Evolutionary conservation across 1,139 yeast genomes (phyloP).

Genomic region (Geotrichum siamense): DNA sequence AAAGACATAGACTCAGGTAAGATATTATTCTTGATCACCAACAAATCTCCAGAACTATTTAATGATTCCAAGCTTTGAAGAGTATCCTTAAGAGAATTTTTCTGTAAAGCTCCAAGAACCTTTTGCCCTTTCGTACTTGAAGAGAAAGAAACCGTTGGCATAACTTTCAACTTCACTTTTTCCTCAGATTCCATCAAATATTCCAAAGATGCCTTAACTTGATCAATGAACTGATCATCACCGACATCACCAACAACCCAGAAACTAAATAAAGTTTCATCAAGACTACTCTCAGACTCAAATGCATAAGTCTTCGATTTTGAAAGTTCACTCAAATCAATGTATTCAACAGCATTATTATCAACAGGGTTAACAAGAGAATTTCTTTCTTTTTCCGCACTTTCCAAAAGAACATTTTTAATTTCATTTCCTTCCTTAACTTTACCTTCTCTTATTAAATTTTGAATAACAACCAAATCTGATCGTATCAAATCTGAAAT

Average conservation of each 20-base stretch:
- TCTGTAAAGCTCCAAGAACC: neutral
- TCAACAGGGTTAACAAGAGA: slow-evolving; percentile 35
- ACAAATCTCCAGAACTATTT: neutral
- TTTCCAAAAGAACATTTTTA: slow-evolving; percentile 18
- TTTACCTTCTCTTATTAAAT: slow-evolving; percentile 22
- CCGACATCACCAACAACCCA: slow-evolving; percentile 56
- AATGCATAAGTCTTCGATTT: slow-evolving; percentile 13
- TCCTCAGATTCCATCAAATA: slow-evolving; percentile 20
- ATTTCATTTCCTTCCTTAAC: slow-evolving; percentile 9
- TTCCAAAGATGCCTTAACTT: slow-evolving; percentile 39
- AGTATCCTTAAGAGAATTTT: neutral
- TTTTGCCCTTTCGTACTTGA: neutral
- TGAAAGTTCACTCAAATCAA: slow-evolving; percentile 21
- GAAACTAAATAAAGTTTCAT: slow-evolving; percentile 31
- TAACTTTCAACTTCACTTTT: slow-evolving; percentile 35
- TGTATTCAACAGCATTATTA: slow-evolving; percentile 17
- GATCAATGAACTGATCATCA: slow-evolving; percentile 35
- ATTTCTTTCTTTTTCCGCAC: slow-evolving; percentile 28
- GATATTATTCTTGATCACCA: slow-evolving; percentile 21
- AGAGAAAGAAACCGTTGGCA: slow-evolving; percentile 22
- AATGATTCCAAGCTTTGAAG: slow-evolving; percentile 1
- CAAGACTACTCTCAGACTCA: slow-evolving; percentile 6
- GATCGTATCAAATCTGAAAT: slow-evolving; percentile 31
- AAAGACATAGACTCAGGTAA: neutral
- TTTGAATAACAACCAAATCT: slow-evolving; percentile 29